Percentiles rank a stretch among this genome's conserved stretches.
phyloP scores from a whole-genome alignment of 192 early-diverging fungal species.

The Linnemannia schmuckeri region DNA sequence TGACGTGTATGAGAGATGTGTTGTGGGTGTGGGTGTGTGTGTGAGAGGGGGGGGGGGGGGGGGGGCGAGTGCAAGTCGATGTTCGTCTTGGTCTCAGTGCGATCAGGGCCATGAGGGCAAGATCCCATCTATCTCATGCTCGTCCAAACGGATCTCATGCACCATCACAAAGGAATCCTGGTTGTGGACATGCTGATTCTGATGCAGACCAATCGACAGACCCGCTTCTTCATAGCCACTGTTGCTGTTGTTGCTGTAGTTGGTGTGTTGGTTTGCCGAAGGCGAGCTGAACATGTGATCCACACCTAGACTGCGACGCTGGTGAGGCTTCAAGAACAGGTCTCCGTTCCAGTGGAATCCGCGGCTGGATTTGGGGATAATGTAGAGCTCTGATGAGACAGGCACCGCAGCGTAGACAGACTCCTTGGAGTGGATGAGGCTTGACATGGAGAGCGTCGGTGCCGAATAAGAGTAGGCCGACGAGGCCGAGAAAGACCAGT shows the following conservation, averaged over 20 bases:
- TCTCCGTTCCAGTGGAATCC: constrained; percentile 56
- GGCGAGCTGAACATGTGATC: constrained; percentile 38
- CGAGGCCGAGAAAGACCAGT: constrained; percentile 14
- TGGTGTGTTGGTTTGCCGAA: background rate
- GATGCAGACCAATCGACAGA: constrained; percentile 15
- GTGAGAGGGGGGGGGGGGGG: no score
- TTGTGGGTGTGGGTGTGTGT: background rate
- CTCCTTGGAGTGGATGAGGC: constrained; percentile 31
- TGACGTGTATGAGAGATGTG: no score
- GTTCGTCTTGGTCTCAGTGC: background rate
- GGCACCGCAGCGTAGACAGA: constrained; percentile 50
- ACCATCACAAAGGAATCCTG: constrained; percentile 34
- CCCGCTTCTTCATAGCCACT: background rate
- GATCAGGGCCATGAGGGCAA: constrained; percentile 38
- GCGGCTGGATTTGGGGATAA: constrained; percentile 51
- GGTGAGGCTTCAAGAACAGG: constrained; percentile 50
- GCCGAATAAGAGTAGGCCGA: background rate
- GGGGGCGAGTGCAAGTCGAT: background rate
- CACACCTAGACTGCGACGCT: constrained; percentile 41
- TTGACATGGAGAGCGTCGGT: constrained; percentile 4
- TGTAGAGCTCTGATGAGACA: constrained; percentile 41
- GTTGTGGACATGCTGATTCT: constrained; percentile 19
- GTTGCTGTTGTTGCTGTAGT: constrained; percentile 13
- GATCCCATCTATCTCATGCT: constrained; percentile 40
- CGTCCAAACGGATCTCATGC: constrained; percentile 47